Evolutionary conservation across 2,329 filamentous ascomycete species (phyloP).

Genomic region (Phialophora verrucosa): DNA sequence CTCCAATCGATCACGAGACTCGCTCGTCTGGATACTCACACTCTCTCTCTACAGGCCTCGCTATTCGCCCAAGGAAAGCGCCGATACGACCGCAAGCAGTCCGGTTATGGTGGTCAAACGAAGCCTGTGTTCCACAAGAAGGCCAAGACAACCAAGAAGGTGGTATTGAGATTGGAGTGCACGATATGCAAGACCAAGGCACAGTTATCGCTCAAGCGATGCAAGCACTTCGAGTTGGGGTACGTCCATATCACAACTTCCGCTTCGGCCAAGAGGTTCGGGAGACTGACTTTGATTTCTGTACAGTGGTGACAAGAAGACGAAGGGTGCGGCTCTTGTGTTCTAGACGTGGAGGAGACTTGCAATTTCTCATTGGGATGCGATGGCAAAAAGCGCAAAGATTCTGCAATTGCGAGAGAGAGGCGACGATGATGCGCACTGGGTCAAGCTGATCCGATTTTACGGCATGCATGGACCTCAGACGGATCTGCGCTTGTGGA

Average conservation of each 20-base stretch:
- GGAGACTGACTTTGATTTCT: conserved; percentile 21
- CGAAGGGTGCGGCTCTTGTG: conserved; percentile 99
- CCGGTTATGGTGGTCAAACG: conserved; percentile 99
- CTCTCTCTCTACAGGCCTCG: conserved; percentile 66
- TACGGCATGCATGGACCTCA: neutral
- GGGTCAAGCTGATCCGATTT: neutral
- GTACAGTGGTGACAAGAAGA: conserved; percentile 99
- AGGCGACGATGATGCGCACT: neutral
- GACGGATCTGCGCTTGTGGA: neutral
- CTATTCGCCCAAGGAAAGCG: conserved; percentile 98
- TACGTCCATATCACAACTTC: conserved; percentile 57
- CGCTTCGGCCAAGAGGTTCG: conserved; percentile 10
- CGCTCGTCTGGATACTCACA: conserved; percentile 29
- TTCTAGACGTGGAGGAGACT: conserved; percentile 72
- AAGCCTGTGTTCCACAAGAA: conserved; percentile 99
- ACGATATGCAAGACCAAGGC: conserved; percentile 90
- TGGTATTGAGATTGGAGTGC: conserved; percentile 98
- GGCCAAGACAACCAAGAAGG: conserved; percentile 99
- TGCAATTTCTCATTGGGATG: conserved; percentile 22
- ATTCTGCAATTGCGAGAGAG: neutral
- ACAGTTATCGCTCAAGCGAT: conserved; percentile 97
- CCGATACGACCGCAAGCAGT: conserved; percentile 99
- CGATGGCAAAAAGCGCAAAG: neutral
- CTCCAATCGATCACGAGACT: conserved; percentile 38
- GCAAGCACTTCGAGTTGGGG: conserved; percentile 99